A percentile compares a stretch with the other conserved stretches of the same genome.
These are phyloP conservation scores for Botryotinia calthae DNA, from an alignment of 2,329 filamentous ascomycete genomes.

Conservation along the genomic window DNA sequence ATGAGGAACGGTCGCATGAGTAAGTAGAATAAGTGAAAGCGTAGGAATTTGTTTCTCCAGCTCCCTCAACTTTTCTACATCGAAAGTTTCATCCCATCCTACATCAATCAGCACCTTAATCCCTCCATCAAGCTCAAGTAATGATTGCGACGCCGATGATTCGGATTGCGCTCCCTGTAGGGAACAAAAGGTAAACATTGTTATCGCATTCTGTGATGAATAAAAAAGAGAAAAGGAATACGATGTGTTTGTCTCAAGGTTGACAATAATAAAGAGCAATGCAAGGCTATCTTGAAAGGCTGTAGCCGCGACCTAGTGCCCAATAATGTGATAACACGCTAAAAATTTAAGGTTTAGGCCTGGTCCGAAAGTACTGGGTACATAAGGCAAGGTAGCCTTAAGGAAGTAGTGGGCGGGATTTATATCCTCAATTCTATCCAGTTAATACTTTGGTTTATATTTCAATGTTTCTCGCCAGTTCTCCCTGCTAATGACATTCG, in stretches of 20 bases:
- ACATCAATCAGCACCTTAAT: constrained; percentile 94
- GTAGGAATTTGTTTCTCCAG: constrained; percentile 92
- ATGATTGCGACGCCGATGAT: constrained; percentile 86
- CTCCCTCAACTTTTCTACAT: constrained; percentile 75
- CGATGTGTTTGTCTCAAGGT: neutral
- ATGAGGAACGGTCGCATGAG: constrained; percentile 88
- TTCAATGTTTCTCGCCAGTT: constrained; percentile 2
- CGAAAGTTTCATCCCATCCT: constrained; percentile 93
- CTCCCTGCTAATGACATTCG: constrained; percentile 3
- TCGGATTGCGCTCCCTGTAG: constrained; percentile 87
- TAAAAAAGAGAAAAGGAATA: neutral
- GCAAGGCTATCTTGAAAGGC: constrained; percentile 16
- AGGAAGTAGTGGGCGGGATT: constrained; percentile 7
- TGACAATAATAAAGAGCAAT: neutral
- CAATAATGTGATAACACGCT: constrained; percentile 11
- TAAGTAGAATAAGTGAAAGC: constrained; percentile 88
- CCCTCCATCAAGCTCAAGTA: constrained; percentile 92
- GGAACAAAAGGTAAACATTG: constrained; percentile 95
- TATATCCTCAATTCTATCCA: constrained; percentile 16
- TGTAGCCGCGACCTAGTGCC: constrained; percentile 12
- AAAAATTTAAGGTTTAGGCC: constrained; percentile 17
- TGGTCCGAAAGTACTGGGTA: constrained; percentile 3
- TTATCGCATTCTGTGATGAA: constrained; percentile 29
- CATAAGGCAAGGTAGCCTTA: constrained; percentile 22
- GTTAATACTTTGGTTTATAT: neutral